Conservation (phyloP, 164 flowering plant species). For the Platanus orientalis region DNA sequence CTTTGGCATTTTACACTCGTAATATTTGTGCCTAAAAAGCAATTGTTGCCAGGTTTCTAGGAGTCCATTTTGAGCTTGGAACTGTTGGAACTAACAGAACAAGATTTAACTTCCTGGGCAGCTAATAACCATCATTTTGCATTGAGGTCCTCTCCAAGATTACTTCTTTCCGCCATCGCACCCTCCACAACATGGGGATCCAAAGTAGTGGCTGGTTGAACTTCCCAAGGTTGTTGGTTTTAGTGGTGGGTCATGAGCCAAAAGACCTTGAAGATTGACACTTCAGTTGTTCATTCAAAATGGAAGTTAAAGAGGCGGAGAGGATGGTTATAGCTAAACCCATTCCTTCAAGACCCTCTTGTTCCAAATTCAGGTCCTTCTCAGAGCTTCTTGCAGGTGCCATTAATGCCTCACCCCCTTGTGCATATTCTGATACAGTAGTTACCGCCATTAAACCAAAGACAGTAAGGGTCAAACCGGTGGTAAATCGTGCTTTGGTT, state of each 20-base stretch:
- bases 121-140: background rate
- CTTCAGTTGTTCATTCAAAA: conserved; percentile 20
- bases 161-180: background rate
- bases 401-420: conserved; percentile 50
- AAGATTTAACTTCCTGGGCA: background rate
- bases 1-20: background rate
- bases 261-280: conserved; percentile 9
- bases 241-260: background rate
- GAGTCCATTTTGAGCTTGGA: background rate
- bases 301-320: conserved; percentile 72
- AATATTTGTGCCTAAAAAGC: background rate
- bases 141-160: background rate
- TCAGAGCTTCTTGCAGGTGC: conserved; percentile 72
- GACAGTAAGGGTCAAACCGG: conserved; percentile 68
- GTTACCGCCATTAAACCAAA: conserved; percentile 78
- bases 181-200: conserved; percentile 4
- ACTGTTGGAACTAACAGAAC: conserved; percentile 7
- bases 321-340: conserved; percentile 73
- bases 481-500: conserved; percentile 24
- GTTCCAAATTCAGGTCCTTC: conserved; percentile 59
- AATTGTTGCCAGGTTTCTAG: conserved; percentile 6
- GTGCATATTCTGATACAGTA: conserved; percentile 38
- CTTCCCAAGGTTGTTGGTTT: background rate
- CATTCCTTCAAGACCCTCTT: conserved; percentile 73
- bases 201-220: conserved; percentile 2